phyloP scores from a whole-genome alignment of 805 yeast genomes.

The Starmerella roubikii region DNA sequence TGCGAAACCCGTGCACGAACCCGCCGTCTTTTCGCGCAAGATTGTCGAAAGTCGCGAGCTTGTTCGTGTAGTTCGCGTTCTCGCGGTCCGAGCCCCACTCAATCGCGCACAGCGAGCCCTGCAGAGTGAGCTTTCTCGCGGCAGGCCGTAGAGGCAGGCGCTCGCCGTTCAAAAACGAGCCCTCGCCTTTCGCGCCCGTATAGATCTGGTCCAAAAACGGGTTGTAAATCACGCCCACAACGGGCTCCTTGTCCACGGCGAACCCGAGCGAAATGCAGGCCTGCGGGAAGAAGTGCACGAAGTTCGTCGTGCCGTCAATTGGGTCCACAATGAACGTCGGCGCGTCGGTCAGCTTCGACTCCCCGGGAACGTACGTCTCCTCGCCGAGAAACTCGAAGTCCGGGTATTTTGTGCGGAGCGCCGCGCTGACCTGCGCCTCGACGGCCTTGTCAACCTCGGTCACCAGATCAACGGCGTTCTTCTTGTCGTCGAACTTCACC shows the following conservation, averaged over 20 bases:
- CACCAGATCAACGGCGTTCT: conserved; percentile 48
- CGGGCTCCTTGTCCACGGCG: conserved; percentile 35
- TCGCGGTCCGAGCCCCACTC: conserved; percentile 51
- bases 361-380: conserved; percentile 41
- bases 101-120: conserved; percentile 41
- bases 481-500: conserved; percentile 39
- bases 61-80: conserved; percentile 38
- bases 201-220: conserved; percentile 42
- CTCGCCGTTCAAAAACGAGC: conserved; percentile 39
- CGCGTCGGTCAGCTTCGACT: conserved; percentile 33
- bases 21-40: conserved; percentile 41
- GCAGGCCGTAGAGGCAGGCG: conserved; percentile 28
- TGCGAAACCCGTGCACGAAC: conserved; percentile 47
- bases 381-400: conserved; percentile 45
- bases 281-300: conserved; percentile 48
- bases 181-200: conserved; percentile 42
- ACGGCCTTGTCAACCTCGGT: conserved; percentile 48
- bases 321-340: conserved; percentile 58
- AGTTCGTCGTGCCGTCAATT: conserved; percentile 54
- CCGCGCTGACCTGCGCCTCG: conserved; percentile 31
- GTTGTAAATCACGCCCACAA: conserved; percentile 54
- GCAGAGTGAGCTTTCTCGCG: conserved; percentile 32
- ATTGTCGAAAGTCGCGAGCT: conserved; percentile 36
- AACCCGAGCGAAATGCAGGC: conserved; percentile 51
- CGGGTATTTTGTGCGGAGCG: conserved; percentile 32